Percentiles rank a stretch among this genome's conserved stretches.
phyloP scores from a whole-genome alignment of 306 rosid genomes.

The Sicyos baderoa region DNA sequence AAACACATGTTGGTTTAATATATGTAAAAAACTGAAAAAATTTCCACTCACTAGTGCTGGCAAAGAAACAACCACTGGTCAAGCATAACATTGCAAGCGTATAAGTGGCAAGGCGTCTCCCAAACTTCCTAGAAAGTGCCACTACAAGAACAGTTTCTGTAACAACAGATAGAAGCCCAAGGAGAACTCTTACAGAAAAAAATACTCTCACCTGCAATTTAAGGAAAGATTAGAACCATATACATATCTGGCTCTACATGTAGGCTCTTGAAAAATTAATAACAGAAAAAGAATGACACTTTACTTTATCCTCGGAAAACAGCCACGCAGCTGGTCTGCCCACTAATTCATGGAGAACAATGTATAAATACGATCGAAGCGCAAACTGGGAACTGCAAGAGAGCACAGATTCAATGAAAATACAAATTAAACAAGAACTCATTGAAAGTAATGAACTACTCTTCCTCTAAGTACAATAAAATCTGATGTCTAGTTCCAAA shows the following conservation, averaged over 20 bases:
- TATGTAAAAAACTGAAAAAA: no score
- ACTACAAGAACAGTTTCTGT: constrained; percentile 78
- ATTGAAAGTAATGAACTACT: not conserved
- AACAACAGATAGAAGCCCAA: constrained; percentile 69
- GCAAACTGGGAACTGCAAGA: constrained; percentile 91
- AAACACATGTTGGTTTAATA: no score
- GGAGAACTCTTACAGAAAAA: constrained; percentile 78
- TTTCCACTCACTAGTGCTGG: constrained; percentile 81
- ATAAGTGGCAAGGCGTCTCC: constrained; percentile 82
- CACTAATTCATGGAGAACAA: constrained; percentile 78
- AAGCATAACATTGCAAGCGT: constrained; percentile 95
- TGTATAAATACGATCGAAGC: constrained; percentile 85
- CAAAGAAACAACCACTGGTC: constrained; percentile 93
- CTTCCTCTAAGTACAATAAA: not conserved
- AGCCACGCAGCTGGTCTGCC: constrained; percentile 81
- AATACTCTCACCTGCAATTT: constrained; percentile 73
- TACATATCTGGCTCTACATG: constrained; percentile 4
- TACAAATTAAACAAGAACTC: constrained; percentile 1
- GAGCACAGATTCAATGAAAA: constrained; percentile 14
- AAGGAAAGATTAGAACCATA: not conserved
- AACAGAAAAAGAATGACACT: constrained; percentile 23
- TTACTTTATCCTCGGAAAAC: constrained; percentile 72
- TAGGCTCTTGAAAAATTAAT: constrained; percentile 8
- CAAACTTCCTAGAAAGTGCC: constrained; percentile 83
- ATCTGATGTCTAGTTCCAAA: not conserved